Base-by-base conservation (phyloP, 805 yeast genomes). In the Candida khao-thaluensis region DNA sequence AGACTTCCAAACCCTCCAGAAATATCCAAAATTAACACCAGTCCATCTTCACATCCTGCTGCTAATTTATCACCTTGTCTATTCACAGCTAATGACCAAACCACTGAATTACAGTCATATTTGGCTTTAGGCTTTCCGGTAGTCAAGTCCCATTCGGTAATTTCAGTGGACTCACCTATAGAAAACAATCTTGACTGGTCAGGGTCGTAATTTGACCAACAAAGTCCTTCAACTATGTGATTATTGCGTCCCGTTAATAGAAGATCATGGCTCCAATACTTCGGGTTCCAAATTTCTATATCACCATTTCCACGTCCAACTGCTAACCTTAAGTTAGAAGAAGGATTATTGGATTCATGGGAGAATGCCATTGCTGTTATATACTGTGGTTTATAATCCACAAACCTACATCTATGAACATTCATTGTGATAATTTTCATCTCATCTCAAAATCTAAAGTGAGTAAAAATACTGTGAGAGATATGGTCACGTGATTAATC, bases 31-130 rank as follows among this genome's bases (percentile, higher is more conserved):
- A 93, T 60, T 1, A 85, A 95, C 7, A 91, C 89, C 5, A 87
- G 72, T 17, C 99, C 99, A 56, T 90, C 95, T 51, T 93, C 99
- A 61, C 98, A 91, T 3, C 98, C 99, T 1, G 86, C 85, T 1
- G 96, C 87, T 24, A 93, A 65, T 51, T 72, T 78, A 43, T 73
- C 64, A 33, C 82, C 85, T 16, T 74, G 64, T 17, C 74, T 72
- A 47, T 80, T 81, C 16, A 80, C 77, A 4, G 84, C 80, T 33
- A 90, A 62, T 6, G 95, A 85, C 99, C 99, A 93, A 40, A 89
- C 84, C 12, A 88, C 81, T 24, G 98, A 97, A 57, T 89, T 87
- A 66, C 96, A 87, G 57, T 90, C 95, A 54, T 81, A 81, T 58
- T 89, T 85, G 35, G 70, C 72, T 36, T 77, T 55, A 4, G 96